Evolutionary conservation across 2,329 filamentous ascomycete genomes (phyloP).

Genomic region (Aureobasidium sp.): DNA sequence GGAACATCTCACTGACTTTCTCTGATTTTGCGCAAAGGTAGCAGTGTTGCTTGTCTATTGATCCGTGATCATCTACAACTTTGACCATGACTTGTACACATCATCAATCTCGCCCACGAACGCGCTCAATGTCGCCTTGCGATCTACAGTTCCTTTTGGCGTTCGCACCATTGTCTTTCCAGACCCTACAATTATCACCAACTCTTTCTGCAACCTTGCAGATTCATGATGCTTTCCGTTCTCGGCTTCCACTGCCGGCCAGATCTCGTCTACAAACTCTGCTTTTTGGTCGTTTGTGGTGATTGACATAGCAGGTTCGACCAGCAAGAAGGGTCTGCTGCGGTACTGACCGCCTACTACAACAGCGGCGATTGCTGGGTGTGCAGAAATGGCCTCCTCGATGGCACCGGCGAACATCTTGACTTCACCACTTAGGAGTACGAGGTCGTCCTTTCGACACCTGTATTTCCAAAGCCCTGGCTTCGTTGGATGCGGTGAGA

Average conservation of each 20-base stretch:
- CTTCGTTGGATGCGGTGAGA: constrained; percentile 2
- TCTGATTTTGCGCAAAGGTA: not conserved
- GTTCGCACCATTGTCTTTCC: not conserved
- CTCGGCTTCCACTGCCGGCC: not conserved
- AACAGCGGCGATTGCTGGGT: not conserved
- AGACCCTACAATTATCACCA: not conserved
- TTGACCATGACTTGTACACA: not conserved
- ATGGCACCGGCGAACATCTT: constrained; percentile 9
- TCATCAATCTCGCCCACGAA: constrained; percentile 5
- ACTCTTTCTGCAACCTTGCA: not conserved
- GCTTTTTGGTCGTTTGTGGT: not conserved
- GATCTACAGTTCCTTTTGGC: constrained; percentile 5
- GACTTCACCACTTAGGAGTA: constrained; percentile 6
- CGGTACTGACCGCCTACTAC: constrained; percentile 6
- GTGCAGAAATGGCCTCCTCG: constrained; percentile 1
- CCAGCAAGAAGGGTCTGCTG: constrained; percentile 6
- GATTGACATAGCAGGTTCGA: not conserved
- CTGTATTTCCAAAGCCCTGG: constrained; percentile 5
- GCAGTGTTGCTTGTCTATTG: no score
- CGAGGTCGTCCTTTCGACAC: constrained; percentile 7
- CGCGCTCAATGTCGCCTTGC: not conserved
- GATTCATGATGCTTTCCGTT: constrained; percentile 2
- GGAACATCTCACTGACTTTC: not conserved
- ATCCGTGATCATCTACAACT: not conserved
- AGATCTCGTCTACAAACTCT: constrained; percentile 1